Evolutionary conservation across 176 grass and related monocot genomes (phyloP), one percentile per base, ranked within the genome.

Genomic region (Paspalum notatum): DNA sequence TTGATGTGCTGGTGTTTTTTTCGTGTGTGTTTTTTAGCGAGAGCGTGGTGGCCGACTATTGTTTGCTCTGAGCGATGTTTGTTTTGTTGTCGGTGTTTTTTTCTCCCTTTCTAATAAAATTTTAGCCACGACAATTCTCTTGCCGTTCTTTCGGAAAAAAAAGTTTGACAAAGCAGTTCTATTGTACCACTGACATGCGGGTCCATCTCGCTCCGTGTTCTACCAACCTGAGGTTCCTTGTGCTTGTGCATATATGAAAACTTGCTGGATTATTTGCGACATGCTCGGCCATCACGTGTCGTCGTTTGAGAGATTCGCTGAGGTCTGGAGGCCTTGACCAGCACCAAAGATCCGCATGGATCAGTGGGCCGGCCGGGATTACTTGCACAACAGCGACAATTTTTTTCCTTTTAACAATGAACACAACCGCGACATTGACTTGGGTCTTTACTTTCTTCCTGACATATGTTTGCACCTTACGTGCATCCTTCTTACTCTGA

Each of bases 221-320:
- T 42, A 66, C 16, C 62, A 65, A 40, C 8, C 0, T 37, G 15
- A 39, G 27, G 27, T 38, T 37, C n/a, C n/a, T n/a, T n/a, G n/a
- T n/a, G n/a, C n/a, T 39, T 38, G 5, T 62, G 32, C 17, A 24
- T 13, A 21, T 42, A 24, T 37, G 3, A 47, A 71, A 52, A 32
- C 24, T 47, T 38, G 18, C 63, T 65, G 45, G 26, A 37, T 57
- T 45, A 37, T 37, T 67, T 56, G 73, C 24, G 68, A 72, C 68
- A 21, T 66, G 38, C 51, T 57, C 66, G 46, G 17, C 24, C 21
- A 27, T 78, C 74, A 48, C 3, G 45, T 2, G n/a, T 60, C 67
- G 58, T 52, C 62, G 59, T 53, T 75, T 52, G 16, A 26, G 17
- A 84, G 81, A 89, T 89, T 80, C 17, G 69, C 53, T 84, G 81